Evolutionary conservation across 305 asterid species (phyloP), one percentile per base, ranked within the genome.

Genomic region (Nicotiana rustica): DNA sequence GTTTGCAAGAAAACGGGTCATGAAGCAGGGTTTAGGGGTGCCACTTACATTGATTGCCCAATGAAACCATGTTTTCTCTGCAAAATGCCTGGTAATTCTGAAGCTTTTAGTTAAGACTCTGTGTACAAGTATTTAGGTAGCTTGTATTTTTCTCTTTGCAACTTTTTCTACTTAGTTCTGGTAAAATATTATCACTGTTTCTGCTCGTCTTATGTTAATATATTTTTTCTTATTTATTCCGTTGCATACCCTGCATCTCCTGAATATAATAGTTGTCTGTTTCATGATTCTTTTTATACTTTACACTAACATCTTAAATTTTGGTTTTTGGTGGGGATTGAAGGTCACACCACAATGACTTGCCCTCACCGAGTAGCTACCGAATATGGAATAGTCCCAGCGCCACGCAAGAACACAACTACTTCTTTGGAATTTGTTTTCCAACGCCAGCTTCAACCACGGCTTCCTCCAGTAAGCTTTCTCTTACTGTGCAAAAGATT

Each of bases 41-140:
- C 99, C 6, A 94, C 98, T 12, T 96, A 96, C 88, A 89, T 96
- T 85, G 99, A 96, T 84, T 96, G 99, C 86, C 99, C 99, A 0
- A 96, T 96, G 99, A 96, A 96, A 86, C 99, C 99, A 4, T 96
- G 99, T 88, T 96, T 94, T 84, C 97, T 96, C 57, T 96, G 99
- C 91, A 96, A 96, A 90, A 84, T 87, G 98, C 97, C 97, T 86
- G 98, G 99, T 96, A 86, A 69, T 67, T 60, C 21, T 82, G 12
- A 65, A 4, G 67, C 4, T 62, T 62, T 62, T 21, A 21, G 67
- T 62, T 62, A 19, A 13, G 10, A 41, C 67, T 61, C 67, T 61
- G 14, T 19, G 10, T 61, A 61, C 67, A 8, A 25, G 13, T 19
- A 61, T 19, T 61, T 18, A 19, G 31, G 13, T 61, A 18, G 67